These are phyloP conservation scores for Leishmania mexicana DNA, from an alignment of 208 protist species.

Conservation along the genomic window DNA sequence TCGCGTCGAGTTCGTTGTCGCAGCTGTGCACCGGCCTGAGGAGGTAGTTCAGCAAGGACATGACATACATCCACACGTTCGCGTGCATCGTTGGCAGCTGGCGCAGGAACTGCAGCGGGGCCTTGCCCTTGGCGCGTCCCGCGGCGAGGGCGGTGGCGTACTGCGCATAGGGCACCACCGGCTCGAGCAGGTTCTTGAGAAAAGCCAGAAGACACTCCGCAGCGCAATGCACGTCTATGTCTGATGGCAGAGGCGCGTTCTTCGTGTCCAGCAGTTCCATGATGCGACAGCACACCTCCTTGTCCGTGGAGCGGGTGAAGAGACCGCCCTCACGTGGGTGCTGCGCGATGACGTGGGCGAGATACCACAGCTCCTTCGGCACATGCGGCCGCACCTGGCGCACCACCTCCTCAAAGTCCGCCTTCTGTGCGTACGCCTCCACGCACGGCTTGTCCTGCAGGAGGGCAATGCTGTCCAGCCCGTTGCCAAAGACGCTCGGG, in stretches of 20 bases:
- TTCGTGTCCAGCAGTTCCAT: conserved; percentile 75
- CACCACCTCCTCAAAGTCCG: conserved; percentile 39
- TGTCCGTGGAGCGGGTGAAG: conserved; percentile 59
- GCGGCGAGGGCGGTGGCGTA: conserved; percentile 67
- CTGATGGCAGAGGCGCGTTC: conserved; percentile 36
- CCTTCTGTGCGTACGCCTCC: conserved; percentile 60
- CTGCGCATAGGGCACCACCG: conserved; percentile 73
- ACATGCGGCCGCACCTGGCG: conserved; percentile 54
- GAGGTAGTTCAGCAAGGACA: conserved; percentile 85
- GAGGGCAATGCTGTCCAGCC: conserved; percentile 69
- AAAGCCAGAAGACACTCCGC: conserved; percentile 76
- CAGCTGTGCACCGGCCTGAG: conserved; percentile 59
- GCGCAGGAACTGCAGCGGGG: conserved; percentile 62
- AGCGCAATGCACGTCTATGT: conserved; percentile 50
- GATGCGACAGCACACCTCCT: conserved; percentile 46
- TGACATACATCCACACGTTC: conserved; percentile 86
- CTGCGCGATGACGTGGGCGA: conserved; percentile 64
- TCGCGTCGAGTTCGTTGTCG: conserved; percentile 66
- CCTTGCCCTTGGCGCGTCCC: conserved; percentile 48
- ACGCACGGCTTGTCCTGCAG: conserved; percentile 59
- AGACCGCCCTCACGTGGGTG: conserved; percentile 53
- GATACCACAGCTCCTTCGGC: conserved; percentile 89
- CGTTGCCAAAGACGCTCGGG: conserved; percentile 85
- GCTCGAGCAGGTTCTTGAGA: conserved; percentile 76
- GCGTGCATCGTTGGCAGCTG: conserved; percentile 79